Base-by-base conservation (phyloP, 257 asterid genomes). In the Solanum chilense region DNA sequence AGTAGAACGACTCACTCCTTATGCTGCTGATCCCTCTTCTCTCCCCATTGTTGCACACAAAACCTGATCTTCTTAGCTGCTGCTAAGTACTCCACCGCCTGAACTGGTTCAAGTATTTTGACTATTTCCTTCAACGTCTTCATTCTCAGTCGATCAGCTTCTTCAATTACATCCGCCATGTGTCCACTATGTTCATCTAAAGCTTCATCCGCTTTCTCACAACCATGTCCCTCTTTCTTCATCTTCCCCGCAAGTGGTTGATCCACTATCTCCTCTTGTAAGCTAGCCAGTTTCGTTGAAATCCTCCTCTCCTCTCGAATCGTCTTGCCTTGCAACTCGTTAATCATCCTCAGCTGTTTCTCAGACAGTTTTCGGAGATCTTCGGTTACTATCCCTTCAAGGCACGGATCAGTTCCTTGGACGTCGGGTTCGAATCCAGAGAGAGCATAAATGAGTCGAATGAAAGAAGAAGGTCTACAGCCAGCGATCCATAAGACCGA, bases 31-130 rank as follows among this genome's bases (percentile, higher is more conserved):
- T 49, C 58, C 58, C 58, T 49, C 58, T 49, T 49, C 58, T 49
- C 58, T 49, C 94, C 96, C 95, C 96, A 93, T 6, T 88, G 88
- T 37, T 70, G 90, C 81, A 93, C 49, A 88, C 93, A 92, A 15
- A 92, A 89, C 37, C 89, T 88, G 7, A 90, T 91, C 60, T 88
- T 91, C 90, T 90, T 93, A 9, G 91, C 88, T 64, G 93, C 94
- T 56, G 92, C 92, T 52, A 93, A 87, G 64, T 91, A 90, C 2
- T 90, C 91, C 87, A 90, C 95, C 7, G 92, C 94, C 86, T 93
- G 93, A 86, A n/a, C 31, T 21, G 95, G 98, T 58, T 86, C 83
- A 18, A 94, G 89, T 9, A 94, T 85, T 44, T 29, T 71, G 2
- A 91, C 9, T 0, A 70, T 4, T 82, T 91, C 95, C 88, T 21